Percentiles rank a stretch among this genome's conserved stretches.
phyloP scores from a whole-genome alignment of 2,329 filamentous ascomycete species.

The Neonectria sp. region DNA sequence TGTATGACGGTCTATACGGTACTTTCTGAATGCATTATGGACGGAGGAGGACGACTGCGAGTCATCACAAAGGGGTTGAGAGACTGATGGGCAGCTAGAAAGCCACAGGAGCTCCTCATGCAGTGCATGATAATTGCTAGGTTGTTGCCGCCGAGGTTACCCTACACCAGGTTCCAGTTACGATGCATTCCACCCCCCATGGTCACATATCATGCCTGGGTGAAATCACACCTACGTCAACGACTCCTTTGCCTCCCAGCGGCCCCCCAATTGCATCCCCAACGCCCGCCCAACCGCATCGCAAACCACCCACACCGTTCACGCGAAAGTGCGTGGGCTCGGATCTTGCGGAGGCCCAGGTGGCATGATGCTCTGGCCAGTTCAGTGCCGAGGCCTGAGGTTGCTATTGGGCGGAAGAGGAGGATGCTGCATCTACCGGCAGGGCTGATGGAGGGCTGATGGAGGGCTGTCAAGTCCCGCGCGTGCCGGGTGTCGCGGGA shows the following conservation, averaged over 20 bases:
- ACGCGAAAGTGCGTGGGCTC: not conserved
- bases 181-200: not conserved
- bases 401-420: not conserved
- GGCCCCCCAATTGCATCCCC: not conserved
- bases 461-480: conserved; percentile 13
- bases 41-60: no score
- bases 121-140: not conserved
- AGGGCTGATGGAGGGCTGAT: conserved; percentile 12
- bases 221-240: conserved; percentile 46
- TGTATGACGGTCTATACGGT: not conserved
- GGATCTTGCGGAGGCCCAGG: not conserved
- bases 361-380: conserved; percentile 4
- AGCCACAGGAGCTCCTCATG: not conserved
- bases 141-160: not conserved
- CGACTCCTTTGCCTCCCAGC: not conserved
- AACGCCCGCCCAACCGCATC: not conserved
- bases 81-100: no score
- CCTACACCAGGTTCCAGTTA: not conserved
- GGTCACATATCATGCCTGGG: conserved; percentile 5
- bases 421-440: conserved; percentile 16
- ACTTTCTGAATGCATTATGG: not conserved
- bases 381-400: not conserved
- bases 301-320: not conserved
- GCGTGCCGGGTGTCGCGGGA: conserved; percentile 1
- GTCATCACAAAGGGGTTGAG: no score